Conservation (phyloP, 1,284 basidiomycete species). For the Leccinum glutinopallens region DNA sequence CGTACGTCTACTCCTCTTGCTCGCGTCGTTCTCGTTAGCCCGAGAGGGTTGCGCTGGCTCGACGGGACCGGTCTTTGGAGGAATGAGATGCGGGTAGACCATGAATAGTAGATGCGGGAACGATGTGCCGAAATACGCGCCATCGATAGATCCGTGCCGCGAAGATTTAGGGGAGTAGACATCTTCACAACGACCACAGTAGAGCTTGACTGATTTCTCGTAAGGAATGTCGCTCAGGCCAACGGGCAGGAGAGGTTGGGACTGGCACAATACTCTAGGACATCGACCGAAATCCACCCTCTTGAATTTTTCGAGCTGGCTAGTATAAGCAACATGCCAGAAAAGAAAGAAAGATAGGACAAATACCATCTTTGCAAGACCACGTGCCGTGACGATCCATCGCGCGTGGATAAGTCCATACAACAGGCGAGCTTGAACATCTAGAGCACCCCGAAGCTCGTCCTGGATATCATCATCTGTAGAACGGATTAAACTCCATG, state of each 20-base stretch:
- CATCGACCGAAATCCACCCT: slow-evolving; percentile 95
- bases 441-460: slow-evolving; percentile 78
- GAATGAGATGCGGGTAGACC: slow-evolving; percentile 90
- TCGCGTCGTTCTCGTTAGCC: slow-evolving; percentile 38
- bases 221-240: slow-evolving; percentile 93
- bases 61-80: slow-evolving; percentile 74
- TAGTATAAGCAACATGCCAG: slow-evolving; percentile 9
- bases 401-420: slow-evolving; percentile 97
- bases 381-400: slow-evolving; percentile 94
- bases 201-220: slow-evolving; percentile 96
- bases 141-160: slow-evolving; percentile 92
- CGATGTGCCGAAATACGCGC: slow-evolving; percentile 95
- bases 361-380: slow-evolving; percentile 91
- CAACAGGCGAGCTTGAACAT: slow-evolving; percentile 86
- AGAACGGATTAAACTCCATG: slow-evolving; percentile 3
- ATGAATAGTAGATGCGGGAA: slow-evolving; percentile 96
- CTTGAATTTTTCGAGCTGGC: slow-evolving; percentile 93
- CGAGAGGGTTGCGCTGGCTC: slow-evolving; percentile 41
- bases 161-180: slow-evolving; percentile 95
- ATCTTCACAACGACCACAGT: slow-evolving; percentile 96
- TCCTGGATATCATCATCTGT: slow-evolving; percentile 81
- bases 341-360: not conserved
- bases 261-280: slow-evolving; percentile 91
- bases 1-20: slow-evolving; percentile 47
- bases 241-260: slow-evolving; percentile 92